Percentiles rank a stretch among this genome's conserved stretches.
These are phyloP conservation scores for Leishmania arabica DNA, from an alignment of 208 protist species.

Conservation along the genomic window DNA sequence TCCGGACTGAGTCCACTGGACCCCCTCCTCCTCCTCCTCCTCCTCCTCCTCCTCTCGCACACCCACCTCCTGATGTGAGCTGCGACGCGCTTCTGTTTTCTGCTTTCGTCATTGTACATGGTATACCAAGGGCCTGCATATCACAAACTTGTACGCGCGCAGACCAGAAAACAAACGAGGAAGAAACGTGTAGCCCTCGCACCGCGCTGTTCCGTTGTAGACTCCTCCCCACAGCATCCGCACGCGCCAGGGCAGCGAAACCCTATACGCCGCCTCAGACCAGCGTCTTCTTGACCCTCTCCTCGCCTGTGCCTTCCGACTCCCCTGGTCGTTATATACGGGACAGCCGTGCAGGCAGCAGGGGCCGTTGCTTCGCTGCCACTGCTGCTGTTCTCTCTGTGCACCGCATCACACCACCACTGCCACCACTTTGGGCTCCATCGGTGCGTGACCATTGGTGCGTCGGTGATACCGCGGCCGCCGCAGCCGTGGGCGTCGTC, in stretches of 20 bases:
- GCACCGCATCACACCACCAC: background rate
- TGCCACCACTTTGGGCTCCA: background rate
- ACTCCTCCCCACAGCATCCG: background rate
- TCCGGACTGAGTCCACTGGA: background rate
- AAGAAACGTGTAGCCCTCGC: background rate
- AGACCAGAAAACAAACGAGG: background rate
- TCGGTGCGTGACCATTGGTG: background rate
- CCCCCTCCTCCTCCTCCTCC: too few species aligned
- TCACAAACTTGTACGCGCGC: background rate
- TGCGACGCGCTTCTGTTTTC: background rate
- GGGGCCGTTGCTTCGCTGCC: background rate
- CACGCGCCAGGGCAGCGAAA: background rate
- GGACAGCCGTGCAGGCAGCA: background rate
- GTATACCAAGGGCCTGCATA: background rate
- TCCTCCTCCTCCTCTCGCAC: too few species aligned
- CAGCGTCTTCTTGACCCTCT: background rate
- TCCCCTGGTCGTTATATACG: background rate
- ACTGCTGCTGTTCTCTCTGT: background rate
- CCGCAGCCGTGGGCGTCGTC: too few species aligned
- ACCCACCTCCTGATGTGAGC: background rate
- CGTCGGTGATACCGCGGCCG: background rate
- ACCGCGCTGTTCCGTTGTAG: background rate
- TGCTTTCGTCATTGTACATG: background rate
- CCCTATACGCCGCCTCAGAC: background rate
- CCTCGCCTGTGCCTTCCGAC: background rate